phyloP scores from a whole-genome alignment of 2,329 filamentous ascomycete species.

The Fusarium chaquense region DNA sequence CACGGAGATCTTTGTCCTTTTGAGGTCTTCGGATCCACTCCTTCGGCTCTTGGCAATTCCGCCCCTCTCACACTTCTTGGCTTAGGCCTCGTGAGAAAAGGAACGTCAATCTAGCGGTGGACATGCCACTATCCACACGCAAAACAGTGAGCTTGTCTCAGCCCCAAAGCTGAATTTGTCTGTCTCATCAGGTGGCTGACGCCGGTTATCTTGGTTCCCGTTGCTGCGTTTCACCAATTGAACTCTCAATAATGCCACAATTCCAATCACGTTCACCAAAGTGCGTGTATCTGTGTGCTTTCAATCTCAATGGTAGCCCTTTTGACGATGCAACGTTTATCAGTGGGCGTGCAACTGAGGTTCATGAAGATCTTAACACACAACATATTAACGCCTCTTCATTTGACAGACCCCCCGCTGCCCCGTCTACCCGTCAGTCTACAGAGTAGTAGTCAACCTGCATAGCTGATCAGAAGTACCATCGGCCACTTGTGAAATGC shows the following conservation, averaged over 20 bases:
- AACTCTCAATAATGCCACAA: slow-evolving; percentile 25
- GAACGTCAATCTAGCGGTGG: slow-evolving; percentile 48
- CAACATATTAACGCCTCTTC: slow-evolving; percentile 10
- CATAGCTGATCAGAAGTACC: slow-evolving; percentile 9
- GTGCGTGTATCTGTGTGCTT: not conserved
- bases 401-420: slow-evolving; percentile 12
- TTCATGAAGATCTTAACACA: slow-evolving; percentile 29
- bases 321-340: slow-evolving; percentile 20
- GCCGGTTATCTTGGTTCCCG: slow-evolving; percentile 35
- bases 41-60: slow-evolving; percentile 35
- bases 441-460: not conserved
- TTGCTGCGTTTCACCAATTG: slow-evolving; percentile 37
- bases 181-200: slow-evolving; percentile 35
- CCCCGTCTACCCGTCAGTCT: not conserved
- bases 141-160: slow-evolving; percentile 24
- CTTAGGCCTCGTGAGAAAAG: slow-evolving; percentile 34
- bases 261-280: slow-evolving; percentile 8
- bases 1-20: slow-evolving; percentile 41
- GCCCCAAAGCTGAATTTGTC: slow-evolving; percentile 31
- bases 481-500: slow-evolving; percentile 5
- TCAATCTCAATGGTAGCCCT: not conserved
- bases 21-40: slow-evolving; percentile 24
- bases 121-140: slow-evolving; percentile 20
- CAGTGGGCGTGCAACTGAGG: slow-evolving; percentile 5
- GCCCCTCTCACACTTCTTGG: slow-evolving; percentile 40